Conservation (phyloP, 192 early-diverging fungal genomes). For the Oehlia diaphana region DNA sequence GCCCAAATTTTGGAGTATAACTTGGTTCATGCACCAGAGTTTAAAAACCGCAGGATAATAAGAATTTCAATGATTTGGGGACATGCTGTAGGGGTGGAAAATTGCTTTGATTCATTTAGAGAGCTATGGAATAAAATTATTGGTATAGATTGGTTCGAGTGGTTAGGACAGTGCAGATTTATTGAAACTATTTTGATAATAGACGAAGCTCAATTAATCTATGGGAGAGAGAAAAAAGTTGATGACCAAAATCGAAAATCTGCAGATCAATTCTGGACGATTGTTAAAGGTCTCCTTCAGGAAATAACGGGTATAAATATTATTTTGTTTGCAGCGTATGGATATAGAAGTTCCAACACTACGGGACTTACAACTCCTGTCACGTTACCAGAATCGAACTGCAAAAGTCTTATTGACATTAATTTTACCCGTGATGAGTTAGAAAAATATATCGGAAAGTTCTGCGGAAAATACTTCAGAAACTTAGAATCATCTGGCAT, state of each 20-base stretch:
- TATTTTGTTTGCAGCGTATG: slow-evolving; percentile 21
- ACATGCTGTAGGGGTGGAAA: too few species aligned
- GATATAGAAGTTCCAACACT: slow-evolving; percentile 4
- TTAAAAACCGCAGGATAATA: too few species aligned
- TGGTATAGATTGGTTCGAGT: too few species aligned
- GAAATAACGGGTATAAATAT: background rate
- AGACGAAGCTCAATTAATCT: too few species aligned
- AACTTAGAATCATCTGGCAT: background rate
- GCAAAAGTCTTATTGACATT: slow-evolving; percentile 13
- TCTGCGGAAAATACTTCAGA: background rate
- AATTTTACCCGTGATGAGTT: background rate
- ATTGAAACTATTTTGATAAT: too few species aligned
- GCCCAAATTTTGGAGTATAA: background rate
- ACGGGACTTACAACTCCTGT: background rate
- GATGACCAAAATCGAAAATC: too few species aligned
- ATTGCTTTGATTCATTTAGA: too few species aligned
- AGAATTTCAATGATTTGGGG: too few species aligned
- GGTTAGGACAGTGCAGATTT: too few species aligned
- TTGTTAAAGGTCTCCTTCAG: background rate
- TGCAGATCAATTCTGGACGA: too few species aligned
- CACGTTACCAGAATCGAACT: background rate
- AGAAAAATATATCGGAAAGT: background rate
- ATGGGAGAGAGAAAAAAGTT: too few species aligned
- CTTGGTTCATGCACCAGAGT: background rate
- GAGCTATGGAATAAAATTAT: too few species aligned